Evolutionary conservation across 2,329 filamentous ascomycete species (phyloP).

Genomic region (Xylariales sp.): DNA sequence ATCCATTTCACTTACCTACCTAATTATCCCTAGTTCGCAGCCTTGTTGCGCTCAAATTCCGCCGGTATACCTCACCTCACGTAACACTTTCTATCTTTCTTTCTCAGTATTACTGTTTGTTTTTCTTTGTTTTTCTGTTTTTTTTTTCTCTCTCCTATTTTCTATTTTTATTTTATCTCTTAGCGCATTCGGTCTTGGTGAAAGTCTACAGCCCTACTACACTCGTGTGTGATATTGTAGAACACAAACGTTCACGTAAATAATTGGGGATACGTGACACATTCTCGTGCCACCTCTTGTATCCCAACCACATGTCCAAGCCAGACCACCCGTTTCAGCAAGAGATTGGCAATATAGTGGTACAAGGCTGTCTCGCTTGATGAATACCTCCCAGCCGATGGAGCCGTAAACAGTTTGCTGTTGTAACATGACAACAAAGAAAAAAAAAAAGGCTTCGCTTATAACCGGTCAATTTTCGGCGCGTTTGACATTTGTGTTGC

Average conservation of each 20-base stretch:
- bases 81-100: not conserved
- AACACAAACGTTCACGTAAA: not conserved
- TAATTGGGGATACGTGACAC: not conserved
- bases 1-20: constrained; percentile 12
- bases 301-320: not conserved
- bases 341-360: constrained; percentile 10
- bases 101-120: not conserved
- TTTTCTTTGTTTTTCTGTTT: not conserved
- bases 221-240: too few relatives aligned
- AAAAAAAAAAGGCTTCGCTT: not conserved
- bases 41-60: constrained; percentile 5
- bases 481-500: constrained; percentile 20
- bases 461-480: constrained; percentile 13
- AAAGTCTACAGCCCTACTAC: not conserved
- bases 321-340: constrained; percentile 17
- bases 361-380: constrained; percentile 7
- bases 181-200: too few relatives aligned
- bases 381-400: constrained; percentile 4
- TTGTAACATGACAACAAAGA: not conserved
- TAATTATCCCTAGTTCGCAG: constrained; percentile 16
- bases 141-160: not conserved
- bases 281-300: constrained; percentile 7
- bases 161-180: not conserved
- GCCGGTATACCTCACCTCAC: not conserved
- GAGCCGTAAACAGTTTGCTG: not conserved